A percentile compares a stretch with the other conserved stretches of the same genome.
phyloP scores from a whole-genome alignment of 164 flowering plant species.

The Nelumbo lutea region DNA sequence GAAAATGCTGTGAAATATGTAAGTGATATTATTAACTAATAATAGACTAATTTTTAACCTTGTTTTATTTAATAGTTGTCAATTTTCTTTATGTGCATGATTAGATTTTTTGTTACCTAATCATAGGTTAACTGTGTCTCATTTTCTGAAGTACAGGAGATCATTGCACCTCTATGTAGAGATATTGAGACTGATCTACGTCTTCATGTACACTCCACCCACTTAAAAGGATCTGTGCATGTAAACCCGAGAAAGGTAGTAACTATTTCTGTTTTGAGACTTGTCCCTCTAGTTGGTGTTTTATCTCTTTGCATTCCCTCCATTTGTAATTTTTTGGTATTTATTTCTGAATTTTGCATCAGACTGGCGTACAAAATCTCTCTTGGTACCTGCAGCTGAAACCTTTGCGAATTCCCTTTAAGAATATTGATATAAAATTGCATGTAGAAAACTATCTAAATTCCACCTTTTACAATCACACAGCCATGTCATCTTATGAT shows the following conservation, averaged over 20 bases:
- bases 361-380: slow-evolving; percentile 31
- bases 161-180: slow-evolving; percentile 25
- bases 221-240: slow-evolving; percentile 25
- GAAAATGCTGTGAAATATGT: slow-evolving; percentile 24
- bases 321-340: not conserved
- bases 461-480: slow-evolving; percentile 24
- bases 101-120: not conserved
- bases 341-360: slow-evolving; percentile 12
- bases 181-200: slow-evolving; percentile 34
- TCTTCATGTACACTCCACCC: slow-evolving; percentile 30
- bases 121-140: not conserved
- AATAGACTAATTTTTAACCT: not conserved
- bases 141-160: slow-evolving; percentile 19
- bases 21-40: slow-evolving; percentile 4
- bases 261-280: slow-evolving; percentile 4
- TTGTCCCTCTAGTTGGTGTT: not conserved
- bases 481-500: slow-evolving; percentile 26
- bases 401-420: slow-evolving; percentile 25
- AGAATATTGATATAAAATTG: slow-evolving; percentile 22
- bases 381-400: slow-evolving; percentile 28
- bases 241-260: slow-evolving; percentile 29
- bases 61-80: not conserved
- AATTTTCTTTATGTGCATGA: slow-evolving; percentile 1
- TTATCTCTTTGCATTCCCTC: not conserved
- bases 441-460: slow-evolving; percentile 23